Evolutionary conservation across 2,329 filamentous ascomycete species (phyloP).

Genomic region (Phyllosticta capitalensis): DNA sequence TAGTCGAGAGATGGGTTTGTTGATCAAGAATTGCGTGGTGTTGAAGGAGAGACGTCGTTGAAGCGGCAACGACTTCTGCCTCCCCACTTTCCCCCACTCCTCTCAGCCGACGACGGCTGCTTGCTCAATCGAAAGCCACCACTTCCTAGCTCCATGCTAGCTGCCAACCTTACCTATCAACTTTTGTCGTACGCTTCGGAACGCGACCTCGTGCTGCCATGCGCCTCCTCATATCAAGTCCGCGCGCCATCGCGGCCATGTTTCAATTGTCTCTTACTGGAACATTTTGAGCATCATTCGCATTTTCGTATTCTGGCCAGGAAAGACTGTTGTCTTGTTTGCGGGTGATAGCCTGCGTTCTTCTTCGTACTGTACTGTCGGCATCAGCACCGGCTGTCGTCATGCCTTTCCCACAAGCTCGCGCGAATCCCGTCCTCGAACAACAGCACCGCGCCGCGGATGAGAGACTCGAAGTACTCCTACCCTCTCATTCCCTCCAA

Average conservation of each 20-base stretch:
- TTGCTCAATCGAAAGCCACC: background rate
- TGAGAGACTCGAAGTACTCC: conserved; percentile 21
- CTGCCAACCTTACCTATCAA: background rate
- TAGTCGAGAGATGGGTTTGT: too few species aligned
- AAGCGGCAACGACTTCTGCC: background rate
- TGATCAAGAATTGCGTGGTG: too few species aligned
- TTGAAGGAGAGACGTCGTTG: background rate
- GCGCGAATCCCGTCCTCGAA: conserved; percentile 16
- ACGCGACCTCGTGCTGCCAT: background rate
- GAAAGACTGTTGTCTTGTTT: background rate
- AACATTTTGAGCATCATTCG: background rate
- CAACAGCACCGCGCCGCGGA: conserved; percentile 19
- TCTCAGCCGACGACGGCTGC: background rate
- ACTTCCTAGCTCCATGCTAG: background rate
- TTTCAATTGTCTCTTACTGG: background rate
- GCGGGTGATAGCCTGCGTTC: background rate
- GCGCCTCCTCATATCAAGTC: background rate
- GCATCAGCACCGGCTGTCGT: background rate
- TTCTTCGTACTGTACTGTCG: background rate
- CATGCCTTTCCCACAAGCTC: background rate
- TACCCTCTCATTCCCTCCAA: too few species aligned
- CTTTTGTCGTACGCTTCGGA: background rate
- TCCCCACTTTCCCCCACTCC: background rate
- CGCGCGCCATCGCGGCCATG: background rate
- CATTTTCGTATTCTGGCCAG: background rate